A percentile compares a stretch with the other conserved stretches of the same genome.
phyloP scores from a whole-genome alignment of 352 stramenopile species.

The Globisporangium iwayamae region DNA sequence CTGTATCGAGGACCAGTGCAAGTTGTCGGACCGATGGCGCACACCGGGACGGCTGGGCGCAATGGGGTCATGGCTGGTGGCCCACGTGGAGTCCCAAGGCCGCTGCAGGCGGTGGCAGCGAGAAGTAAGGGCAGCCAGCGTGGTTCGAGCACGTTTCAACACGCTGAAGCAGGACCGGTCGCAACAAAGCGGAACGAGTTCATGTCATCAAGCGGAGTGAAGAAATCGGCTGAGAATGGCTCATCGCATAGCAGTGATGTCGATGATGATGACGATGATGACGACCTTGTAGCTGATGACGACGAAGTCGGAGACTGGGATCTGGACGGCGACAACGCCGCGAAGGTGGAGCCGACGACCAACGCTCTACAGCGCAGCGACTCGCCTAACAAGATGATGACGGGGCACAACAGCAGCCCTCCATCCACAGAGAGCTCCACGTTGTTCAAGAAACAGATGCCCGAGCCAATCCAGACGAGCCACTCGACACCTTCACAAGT shows the following conservation, averaged over 20 bases:
- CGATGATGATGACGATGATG: slow-evolving; percentile 29
- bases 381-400: background rate
- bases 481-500: no score
- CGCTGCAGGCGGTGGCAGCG: background rate
- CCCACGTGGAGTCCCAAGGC: background rate
- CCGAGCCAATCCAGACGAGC: slow-evolving; percentile 4
- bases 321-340: background rate
- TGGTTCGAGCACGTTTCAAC: background rate
- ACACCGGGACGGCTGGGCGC: background rate
- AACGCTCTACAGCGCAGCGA: background rate
- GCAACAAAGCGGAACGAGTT: no score
- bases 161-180: background rate
- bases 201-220: no score
- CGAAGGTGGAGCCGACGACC: background rate
- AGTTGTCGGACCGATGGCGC: background rate
- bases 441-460: slow-evolving; percentile 1
- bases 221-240: background rate
- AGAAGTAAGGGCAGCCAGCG: background rate
- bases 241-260: slow-evolving; percentile 9
- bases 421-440: background rate
- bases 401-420: background rate
- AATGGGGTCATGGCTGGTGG: background rate
- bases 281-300: slow-evolving; percentile 35
- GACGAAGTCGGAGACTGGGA: slow-evolving; percentile 35
- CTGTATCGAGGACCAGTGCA: slow-evolving; percentile 3